Conservation (phyloP, 257 asterid species). For the Ilex aquifolium region DNA sequence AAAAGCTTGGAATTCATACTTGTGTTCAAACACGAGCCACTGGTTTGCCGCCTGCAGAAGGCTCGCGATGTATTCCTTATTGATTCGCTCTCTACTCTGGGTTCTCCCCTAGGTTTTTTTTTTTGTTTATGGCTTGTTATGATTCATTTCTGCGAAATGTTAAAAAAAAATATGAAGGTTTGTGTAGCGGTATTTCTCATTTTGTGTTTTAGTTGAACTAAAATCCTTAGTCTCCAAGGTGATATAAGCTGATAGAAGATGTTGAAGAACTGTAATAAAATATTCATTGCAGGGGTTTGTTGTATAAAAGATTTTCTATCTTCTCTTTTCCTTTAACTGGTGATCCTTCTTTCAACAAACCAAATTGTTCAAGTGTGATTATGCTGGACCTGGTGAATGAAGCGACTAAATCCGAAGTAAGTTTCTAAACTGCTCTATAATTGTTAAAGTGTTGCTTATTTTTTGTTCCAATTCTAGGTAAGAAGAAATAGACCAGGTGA, state of each 20-base stretch:
- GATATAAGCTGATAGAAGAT: not conserved
- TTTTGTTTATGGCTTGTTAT: slow-evolving; percentile 6
- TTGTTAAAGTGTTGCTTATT: too few species aligned
- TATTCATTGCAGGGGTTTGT: not conserved
- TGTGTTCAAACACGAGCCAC: slow-evolving; percentile 16
- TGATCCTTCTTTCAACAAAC: too few species aligned
- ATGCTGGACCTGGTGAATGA: too few species aligned
- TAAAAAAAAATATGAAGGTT: slow-evolving; percentile 24
- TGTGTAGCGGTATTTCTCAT: slow-evolving; percentile 36
- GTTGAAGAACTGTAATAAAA: not conserved
- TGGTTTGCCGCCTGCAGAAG: slow-evolving; percentile 17
- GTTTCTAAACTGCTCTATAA: too few species aligned
- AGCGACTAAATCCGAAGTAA: too few species aligned
- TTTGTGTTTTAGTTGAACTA: slow-evolving; percentile 2
- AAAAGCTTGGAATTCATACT: slow-evolving; percentile 20
- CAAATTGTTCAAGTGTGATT: too few species aligned
- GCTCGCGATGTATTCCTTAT: slow-evolving; percentile 18
- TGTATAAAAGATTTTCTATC: not conserved
- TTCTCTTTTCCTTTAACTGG: not conserved
- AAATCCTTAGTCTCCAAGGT: not conserved
- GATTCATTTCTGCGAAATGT: slow-evolving; percentile 28
- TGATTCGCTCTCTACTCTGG: slow-evolving; percentile 13
- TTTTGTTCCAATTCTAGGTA: too few species aligned
- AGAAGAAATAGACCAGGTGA: too few species aligned
- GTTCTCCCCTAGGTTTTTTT: not conserved